These are phyloP conservation scores for Phyllosticta citriasiana DNA, from an alignment of 2,329 filamentous ascomycete genomes.

Conservation along the genomic window DNA sequence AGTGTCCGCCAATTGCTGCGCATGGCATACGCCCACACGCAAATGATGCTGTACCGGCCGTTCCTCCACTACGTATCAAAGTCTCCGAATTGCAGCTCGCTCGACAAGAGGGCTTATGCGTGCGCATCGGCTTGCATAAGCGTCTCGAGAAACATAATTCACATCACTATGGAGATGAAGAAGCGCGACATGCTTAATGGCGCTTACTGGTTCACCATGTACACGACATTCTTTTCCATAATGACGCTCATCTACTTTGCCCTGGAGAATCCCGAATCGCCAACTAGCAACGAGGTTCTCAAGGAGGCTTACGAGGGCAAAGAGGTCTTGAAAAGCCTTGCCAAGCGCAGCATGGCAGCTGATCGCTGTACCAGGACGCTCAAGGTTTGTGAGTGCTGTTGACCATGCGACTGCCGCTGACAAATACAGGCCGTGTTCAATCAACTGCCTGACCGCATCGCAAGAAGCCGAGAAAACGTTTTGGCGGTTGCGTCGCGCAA, in stretches of 20 bases:
- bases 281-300: constrained; percentile 67
- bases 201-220: constrained; percentile 80
- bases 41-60: constrained; percentile 72
- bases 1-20: constrained; percentile 64
- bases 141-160: constrained; percentile 63
- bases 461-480: constrained; percentile 25
- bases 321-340: constrained; percentile 68
- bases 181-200: constrained; percentile 66
- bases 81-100: constrained; percentile 35
- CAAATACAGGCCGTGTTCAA: constrained; percentile 63
- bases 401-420: constrained; percentile 1
- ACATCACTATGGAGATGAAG: constrained; percentile 70
- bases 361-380: constrained; percentile 74
- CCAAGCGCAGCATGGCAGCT: constrained; percentile 77
- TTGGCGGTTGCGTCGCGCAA: constrained; percentile 22
- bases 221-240: constrained; percentile 73
- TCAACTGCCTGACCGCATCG: constrained; percentile 64
- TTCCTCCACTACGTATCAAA: constrained; percentile 77
- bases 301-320: constrained; percentile 78
- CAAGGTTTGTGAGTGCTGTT: constrained; percentile 30
- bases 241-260: constrained; percentile 72
- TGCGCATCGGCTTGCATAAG: constrained; percentile 59
- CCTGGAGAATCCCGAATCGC: constrained; percentile 67
- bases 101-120: constrained; percentile 71
- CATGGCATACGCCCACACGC: constrained; percentile 73